These are phyloP conservation scores for Saitozyma podzolica DNA, from an alignment of 768 basidiomycete genomes.

Conservation along the genomic window DNA sequence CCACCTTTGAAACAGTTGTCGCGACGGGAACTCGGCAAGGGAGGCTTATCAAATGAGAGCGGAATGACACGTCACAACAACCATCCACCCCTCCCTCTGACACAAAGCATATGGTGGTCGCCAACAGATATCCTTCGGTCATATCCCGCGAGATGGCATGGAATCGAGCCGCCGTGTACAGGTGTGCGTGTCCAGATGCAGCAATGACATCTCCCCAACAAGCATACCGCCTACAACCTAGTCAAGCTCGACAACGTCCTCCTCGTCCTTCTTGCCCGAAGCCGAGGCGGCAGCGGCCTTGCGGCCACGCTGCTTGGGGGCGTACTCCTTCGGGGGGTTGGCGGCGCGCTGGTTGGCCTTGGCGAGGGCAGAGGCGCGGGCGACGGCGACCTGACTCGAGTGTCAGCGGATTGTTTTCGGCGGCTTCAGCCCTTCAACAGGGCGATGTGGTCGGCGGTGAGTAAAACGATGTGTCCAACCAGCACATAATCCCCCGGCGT, in stretches of 20 bases:
- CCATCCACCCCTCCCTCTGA: too few relatives aligned
- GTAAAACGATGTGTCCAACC: slow-evolving; percentile 19
- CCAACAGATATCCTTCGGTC: neutral
- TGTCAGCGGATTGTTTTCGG: slow-evolving; percentile 2
- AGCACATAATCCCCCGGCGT: slow-evolving; percentile 20
- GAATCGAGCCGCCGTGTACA: neutral
- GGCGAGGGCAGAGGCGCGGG: slow-evolving; percentile 45
- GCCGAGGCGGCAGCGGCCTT: slow-evolving; percentile 19
- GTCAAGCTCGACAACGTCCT: slow-evolving; percentile 49
- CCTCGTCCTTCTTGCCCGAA: slow-evolving; percentile 28
- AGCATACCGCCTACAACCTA: slow-evolving; percentile 17
- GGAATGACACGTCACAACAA: too few relatives aligned
- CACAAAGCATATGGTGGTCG: too few relatives aligned
- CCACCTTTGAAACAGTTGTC: too few relatives aligned
- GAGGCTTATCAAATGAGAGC: too few relatives aligned
- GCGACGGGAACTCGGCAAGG: too few relatives aligned
- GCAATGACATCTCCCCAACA: neutral
- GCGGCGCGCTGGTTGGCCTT: slow-evolving; percentile 26
- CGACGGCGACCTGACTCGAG: slow-evolving; percentile 45
- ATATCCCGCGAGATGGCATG: neutral
- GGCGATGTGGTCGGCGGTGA: neutral
- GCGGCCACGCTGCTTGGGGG: slow-evolving; percentile 36
- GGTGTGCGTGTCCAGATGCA: neutral
- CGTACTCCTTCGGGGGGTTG: slow-evolving; percentile 39
- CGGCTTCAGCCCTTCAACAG: too few relatives aligned